Conservation (phyloP, 2,329 filamentous ascomycete species). For the Venturia aucupariae region DNA sequence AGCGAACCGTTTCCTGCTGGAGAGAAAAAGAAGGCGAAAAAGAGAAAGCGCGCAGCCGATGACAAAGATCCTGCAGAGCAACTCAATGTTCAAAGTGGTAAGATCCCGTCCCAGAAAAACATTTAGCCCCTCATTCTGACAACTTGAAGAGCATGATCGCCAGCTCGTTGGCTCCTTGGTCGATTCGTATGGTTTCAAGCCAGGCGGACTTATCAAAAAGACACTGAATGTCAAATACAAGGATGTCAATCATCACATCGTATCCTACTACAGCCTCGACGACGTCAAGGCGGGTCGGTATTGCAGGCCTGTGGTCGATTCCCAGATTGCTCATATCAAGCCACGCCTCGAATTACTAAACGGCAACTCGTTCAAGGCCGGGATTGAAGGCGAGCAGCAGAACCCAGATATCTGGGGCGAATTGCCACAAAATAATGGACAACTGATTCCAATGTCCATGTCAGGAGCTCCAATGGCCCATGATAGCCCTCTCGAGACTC, state of each 20-base stretch:
- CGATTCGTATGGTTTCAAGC: slow-evolving; percentile 85
- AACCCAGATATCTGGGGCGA: too few relatives aligned
- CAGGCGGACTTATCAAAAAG: slow-evolving; percentile 78
- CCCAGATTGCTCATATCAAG: not conserved
- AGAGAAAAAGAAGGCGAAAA: slow-evolving; percentile 77
- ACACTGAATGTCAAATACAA: slow-evolving; percentile 73
- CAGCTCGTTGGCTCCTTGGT: slow-evolving; percentile 71
- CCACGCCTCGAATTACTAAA: slow-evolving; percentile 2
- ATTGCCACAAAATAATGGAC: too few relatives aligned
- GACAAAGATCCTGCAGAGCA: slow-evolving; percentile 19
- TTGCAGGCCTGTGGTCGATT: slow-evolving; percentile 27
- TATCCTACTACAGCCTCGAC: slow-evolving; percentile 78
- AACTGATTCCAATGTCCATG: not conserved
- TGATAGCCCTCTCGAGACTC: not conserved
- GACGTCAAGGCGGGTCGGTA: slow-evolving; percentile 50
- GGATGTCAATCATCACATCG: slow-evolving; percentile 71
- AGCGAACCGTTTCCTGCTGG: slow-evolving; percentile 69
- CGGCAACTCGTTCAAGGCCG: slow-evolving; percentile 8
- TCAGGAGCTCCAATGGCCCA: not conserved
- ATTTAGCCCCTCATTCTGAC: not conserved
- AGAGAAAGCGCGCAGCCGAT: slow-evolving; percentile 28
- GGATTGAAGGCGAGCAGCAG: not conserved
- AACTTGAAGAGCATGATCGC: slow-evolving; percentile 40
- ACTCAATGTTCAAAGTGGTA: slow-evolving; percentile 3
- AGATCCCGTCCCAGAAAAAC: not conserved